Percentiles rank a stretch among this genome's conserved stretches.
These are phyloP conservation scores for Chaetothyriales sp. DNA, from an alignment of 2,329 filamentous ascomycete species.

Conservation along the genomic window DNA sequence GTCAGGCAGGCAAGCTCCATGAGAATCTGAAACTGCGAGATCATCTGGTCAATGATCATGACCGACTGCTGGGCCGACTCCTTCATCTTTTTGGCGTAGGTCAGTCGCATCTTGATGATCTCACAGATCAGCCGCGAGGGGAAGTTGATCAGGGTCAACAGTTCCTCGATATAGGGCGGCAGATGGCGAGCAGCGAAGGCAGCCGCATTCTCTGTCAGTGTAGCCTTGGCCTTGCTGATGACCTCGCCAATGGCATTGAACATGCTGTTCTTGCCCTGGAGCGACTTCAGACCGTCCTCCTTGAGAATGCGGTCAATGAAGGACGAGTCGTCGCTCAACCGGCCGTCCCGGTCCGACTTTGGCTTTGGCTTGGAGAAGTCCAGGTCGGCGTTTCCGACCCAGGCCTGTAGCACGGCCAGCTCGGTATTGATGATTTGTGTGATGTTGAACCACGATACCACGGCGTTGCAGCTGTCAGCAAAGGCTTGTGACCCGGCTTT, in stretches of 20 bases:
- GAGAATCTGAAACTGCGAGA: conserved; percentile 84
- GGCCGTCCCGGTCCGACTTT: conserved; percentile 52
- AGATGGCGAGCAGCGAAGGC: conserved; percentile 79
- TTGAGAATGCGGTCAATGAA: conserved; percentile 93
- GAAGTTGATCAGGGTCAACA: conserved; percentile 92
- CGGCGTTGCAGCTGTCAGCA: conserved; percentile 67
- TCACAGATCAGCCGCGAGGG: conserved; percentile 90
- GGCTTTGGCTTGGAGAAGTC: conserved; percentile 69
- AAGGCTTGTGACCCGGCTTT: conserved; percentile 62
- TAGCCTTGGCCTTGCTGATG: conserved; percentile 85
- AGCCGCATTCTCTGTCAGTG: conserved; percentile 70
- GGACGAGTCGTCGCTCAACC: conserved; percentile 74
- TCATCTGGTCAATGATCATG: conserved; percentile 96
- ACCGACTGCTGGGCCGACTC: conserved; percentile 82
- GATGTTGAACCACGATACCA: conserved; percentile 94
- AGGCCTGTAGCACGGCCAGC: conserved; percentile 75
- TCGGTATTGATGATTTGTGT: conserved; percentile 93
- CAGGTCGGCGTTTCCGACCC: conserved; percentile 91
- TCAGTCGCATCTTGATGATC: conserved; percentile 80
- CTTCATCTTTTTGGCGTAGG: conserved; percentile 88
- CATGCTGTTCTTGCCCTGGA: conserved; percentile 73
- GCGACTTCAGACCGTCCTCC: conserved; percentile 80
- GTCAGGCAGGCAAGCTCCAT: conserved; percentile 83
- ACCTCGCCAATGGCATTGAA: conserved; percentile 68
- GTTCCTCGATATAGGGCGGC: conserved; percentile 89